Conservation (phyloP, 2,329 filamentous ascomycete species). For the Fusarium albosuccineum region DNA sequence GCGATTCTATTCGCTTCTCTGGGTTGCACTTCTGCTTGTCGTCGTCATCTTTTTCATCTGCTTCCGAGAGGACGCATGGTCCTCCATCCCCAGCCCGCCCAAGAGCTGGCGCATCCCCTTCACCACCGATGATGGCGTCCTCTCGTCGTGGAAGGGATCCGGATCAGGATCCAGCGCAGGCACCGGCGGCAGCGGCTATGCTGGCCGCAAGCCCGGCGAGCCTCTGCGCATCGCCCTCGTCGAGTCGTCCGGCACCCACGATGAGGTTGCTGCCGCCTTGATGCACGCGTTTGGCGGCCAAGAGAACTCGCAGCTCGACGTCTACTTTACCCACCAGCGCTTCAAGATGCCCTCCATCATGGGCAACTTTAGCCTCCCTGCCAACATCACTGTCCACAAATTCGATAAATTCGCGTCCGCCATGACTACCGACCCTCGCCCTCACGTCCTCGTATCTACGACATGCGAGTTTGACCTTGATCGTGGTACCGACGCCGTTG, state of each 20-base stretch:
- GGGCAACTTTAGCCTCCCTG: constrained; percentile 41
- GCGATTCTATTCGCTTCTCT: constrained; percentile 41
- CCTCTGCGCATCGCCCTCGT: constrained; percentile 44
- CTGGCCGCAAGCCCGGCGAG: constrained; percentile 18
- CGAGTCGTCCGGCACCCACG: constrained; percentile 46
- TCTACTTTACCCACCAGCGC: constrained; percentile 43
- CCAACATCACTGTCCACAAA: constrained; percentile 33
- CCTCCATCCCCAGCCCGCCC: constrained; percentile 37
- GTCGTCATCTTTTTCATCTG: constrained; percentile 38
- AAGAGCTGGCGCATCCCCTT: constrained; percentile 43
- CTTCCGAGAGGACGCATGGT: constrained; percentile 38
- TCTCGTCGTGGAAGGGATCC: constrained; percentile 38
- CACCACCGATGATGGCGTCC: constrained; percentile 41
- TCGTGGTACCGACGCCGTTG: constrained; percentile 28
- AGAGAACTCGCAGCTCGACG: constrained; percentile 34
- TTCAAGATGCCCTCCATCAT: constrained; percentile 46
- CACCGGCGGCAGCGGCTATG: background rate
- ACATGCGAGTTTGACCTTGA: constrained; percentile 47
- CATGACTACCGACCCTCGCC: constrained; percentile 24
- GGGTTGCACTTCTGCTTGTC: constrained; percentile 34
- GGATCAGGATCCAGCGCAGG: constrained; percentile 9
- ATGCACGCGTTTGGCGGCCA: constrained; percentile 45
- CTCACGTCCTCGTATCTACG: constrained; percentile 46
- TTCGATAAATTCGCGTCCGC: constrained; percentile 32
- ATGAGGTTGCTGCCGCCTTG: constrained; percentile 46